These are phyloP conservation scores for Rhododendron simsii DNA, from an alignment of 148 eudicot genomes.

Conservation along the genomic window DNA sequence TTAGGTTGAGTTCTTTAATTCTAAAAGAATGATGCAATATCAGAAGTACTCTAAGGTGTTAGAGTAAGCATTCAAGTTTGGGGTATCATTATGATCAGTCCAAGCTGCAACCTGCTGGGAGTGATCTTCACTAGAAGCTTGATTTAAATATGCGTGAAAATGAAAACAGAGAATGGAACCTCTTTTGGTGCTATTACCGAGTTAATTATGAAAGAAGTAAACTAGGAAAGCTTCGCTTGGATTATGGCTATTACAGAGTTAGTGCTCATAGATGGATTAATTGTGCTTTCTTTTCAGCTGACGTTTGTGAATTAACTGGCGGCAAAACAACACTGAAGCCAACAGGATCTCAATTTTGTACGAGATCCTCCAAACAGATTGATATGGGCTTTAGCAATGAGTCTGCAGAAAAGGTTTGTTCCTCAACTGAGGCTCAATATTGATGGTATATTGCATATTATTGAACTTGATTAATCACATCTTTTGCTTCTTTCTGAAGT, in stretches of 20 bases:
- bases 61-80: background rate
- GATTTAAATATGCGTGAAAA: background rate
- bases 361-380: background rate
- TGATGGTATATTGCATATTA: background rate
- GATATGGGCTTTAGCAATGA: constrained; percentile 6
- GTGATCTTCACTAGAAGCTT: background rate
- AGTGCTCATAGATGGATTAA: background rate
- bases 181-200: background rate
- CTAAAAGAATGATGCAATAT: background rate
- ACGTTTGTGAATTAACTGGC: background rate
- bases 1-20: background rate
- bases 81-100: background rate
- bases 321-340: background rate
- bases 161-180: background rate
- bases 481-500: background rate
- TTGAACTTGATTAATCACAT: background rate
- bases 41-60: background rate
- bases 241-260: background rate
- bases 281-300: background rate
- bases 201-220: background rate
- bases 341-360: background rate
- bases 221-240: background rate
- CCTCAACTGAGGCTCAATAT: constrained; percentile 1
- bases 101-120: background rate
- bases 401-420: constrained; percentile 36